Evolutionary conservation across 2,329 filamentous ascomycete genomes (phyloP).

Genomic region (Cladobotryum protrusum): DNA sequence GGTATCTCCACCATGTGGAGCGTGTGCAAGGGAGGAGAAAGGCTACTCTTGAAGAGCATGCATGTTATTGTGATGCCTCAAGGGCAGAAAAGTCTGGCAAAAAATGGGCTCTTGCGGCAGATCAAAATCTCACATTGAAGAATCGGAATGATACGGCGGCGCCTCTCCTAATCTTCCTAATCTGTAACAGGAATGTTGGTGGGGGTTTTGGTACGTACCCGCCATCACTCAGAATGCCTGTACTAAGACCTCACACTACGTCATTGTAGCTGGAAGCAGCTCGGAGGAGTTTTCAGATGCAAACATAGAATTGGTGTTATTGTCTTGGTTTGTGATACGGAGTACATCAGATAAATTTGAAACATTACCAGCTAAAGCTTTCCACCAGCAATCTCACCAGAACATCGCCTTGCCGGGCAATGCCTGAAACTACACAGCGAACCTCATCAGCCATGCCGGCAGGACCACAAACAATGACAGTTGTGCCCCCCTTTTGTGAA

Average conservation of each 20-base stretch:
- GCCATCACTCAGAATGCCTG: neutral
- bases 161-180: neutral
- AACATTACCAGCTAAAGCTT: conserved; percentile 12
- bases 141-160: conserved; percentile 7
- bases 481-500: conserved; percentile 13
- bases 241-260: too few relatives aligned
- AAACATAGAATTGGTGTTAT: too few relatives aligned
- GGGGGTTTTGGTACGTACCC: neutral
- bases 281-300: too few relatives aligned
- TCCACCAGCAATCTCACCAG: conserved; percentile 14
- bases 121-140: neutral
- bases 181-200: neutral
- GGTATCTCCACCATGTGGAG: neutral
- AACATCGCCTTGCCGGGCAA: conserved; percentile 8
- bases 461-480: conserved; percentile 19
- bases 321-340: too few relatives aligned
- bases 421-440: conserved; percentile 11
- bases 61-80: neutral
- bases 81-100: neutral
- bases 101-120: neutral
- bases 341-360: too few relatives aligned
- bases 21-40: neutral
- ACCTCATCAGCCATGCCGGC: conserved; percentile 19
- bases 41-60: too few relatives aligned
- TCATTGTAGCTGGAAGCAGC: too few relatives aligned